Conservation (phyloP, 768 basidiomycete genomes). For the Hericium coralloides region DNA sequence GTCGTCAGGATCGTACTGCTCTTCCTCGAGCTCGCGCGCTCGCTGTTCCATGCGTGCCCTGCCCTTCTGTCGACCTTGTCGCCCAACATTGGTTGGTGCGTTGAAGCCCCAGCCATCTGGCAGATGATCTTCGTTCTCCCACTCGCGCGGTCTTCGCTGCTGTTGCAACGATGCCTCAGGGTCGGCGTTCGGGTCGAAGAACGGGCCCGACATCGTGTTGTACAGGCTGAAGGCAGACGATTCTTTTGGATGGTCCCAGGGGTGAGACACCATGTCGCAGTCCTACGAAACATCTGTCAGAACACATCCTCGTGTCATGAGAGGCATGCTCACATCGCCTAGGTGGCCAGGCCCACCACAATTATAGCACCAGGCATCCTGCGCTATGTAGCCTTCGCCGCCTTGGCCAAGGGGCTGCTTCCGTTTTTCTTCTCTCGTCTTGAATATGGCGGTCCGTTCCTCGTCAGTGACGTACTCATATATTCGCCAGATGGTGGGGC, state of each 20-base stretch:
- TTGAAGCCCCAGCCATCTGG: conserved; percentile 37
- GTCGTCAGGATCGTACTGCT: conserved; percentile 49
- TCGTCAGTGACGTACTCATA: conserved; percentile 61
- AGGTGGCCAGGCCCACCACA: conserved; percentile 67
- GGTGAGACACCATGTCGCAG: conserved; percentile 39
- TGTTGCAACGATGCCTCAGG: conserved; percentile 16
- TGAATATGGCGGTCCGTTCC: conserved; percentile 37
- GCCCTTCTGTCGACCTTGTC: conserved; percentile 52
- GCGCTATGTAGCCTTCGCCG: conserved; percentile 70
- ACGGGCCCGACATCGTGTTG: conserved; percentile 59
- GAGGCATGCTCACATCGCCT: conserved; percentile 54
- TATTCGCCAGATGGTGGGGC: conserved; percentile 73
- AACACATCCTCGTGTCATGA: no score
- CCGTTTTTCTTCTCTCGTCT: conserved; percentile 40
- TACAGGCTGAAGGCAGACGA: conserved; percentile 60
- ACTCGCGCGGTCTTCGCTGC: conserved; percentile 31
- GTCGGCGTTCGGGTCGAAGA: conserved; percentile 26
- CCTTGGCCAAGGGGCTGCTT: conserved; percentile 50
- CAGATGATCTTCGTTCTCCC: conserved; percentile 30
- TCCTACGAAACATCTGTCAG: conserved; percentile 33
- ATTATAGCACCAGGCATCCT: conserved; percentile 76
- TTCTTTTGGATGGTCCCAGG: conserved; percentile 35
- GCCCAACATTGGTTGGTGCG: conserved; percentile 55
- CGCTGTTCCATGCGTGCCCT: conserved; percentile 45
- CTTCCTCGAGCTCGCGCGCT: conserved; percentile 31